Evolutionary conservation across 2,329 filamentous ascomycete species (phyloP), one percentile per base, ranked within the genome.

Genomic region (Cryphonectria naterciae): DNA sequence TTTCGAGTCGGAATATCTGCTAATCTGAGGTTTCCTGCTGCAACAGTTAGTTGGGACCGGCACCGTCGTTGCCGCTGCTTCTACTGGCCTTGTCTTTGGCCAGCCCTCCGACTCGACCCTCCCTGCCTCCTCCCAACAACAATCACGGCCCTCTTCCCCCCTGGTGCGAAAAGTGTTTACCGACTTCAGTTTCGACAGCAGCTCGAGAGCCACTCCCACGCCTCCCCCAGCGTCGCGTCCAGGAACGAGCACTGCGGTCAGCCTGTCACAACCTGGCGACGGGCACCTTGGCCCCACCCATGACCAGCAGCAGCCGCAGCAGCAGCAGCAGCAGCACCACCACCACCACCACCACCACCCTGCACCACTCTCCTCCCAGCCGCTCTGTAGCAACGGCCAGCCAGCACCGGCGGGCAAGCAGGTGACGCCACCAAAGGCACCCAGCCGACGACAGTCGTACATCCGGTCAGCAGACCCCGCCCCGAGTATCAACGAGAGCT

Each of bases 21-120:
- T 73, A 68, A 73, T 65, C 39, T 15, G 25, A 32, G 46, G 11
- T 15, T 37, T 37, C 43, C 66, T 2, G 6, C 41, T 61, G 15
- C 25, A 67, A 65, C 76, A 90, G 88, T 87, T 90, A 76, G 85
- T 89, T 80, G 88, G 87, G 80, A 86, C 87, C 75, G 86, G 88
- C 79, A 87, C 87, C 80, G 87, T 86, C 74, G 85, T 89, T 78
- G 88, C 87, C 80, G 87, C 87, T 77, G 87, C 87, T 75, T 84
- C 87, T 79, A 85, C 83, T 75, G 87, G 88, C 75, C 81, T 90
- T 73, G 86, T 87, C 74, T 89, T 90, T 79, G 87, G 86, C 75
- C 86, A 89, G 78, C 81, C 85, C 61, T 77, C 80, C 75, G 85
- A 87, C 75, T 62, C 71, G 52, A 68, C 46, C 58, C 54, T 63